Percentiles rank a stretch among this genome's conserved stretches.
phyloP scores from a whole-genome alignment of 495 filamentous ascomycete genomes.

The Neurospora discreta region DNA sequence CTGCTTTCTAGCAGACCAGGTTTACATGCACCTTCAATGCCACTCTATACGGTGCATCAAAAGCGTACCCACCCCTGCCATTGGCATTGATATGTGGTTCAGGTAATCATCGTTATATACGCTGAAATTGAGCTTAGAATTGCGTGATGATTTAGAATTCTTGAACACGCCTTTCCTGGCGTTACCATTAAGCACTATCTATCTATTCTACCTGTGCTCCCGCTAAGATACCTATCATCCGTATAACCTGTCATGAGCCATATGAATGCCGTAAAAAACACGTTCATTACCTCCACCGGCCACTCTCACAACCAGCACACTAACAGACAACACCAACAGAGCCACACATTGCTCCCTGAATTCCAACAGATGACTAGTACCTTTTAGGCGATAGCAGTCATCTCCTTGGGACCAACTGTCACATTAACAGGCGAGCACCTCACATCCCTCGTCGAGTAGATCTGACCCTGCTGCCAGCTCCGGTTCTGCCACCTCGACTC shows the following conservation, averaged over 20 bases:
- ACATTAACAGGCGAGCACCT: conserved; percentile 21
- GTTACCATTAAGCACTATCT: background rate
- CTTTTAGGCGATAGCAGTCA: conserved; percentile 29
- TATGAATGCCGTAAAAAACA: background rate
- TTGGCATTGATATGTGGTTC: too few species aligned
- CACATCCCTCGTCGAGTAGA: conserved; percentile 27
- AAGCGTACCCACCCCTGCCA: too few species aligned
- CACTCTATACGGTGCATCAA: too few species aligned
- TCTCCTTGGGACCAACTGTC: conserved; percentile 18
- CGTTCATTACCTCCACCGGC: background rate
- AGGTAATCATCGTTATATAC: too few species aligned
- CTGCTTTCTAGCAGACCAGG: too few species aligned
- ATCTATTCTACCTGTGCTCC: background rate
- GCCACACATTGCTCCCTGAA: background rate
- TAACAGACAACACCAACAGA: background rate
- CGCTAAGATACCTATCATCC: background rate
- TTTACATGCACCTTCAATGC: too few species aligned
- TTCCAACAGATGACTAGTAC: background rate
- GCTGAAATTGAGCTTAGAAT: too few species aligned
- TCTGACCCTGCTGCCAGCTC: conserved; percentile 30
- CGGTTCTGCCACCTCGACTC: conserved; percentile 26
- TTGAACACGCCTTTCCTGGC: background rate
- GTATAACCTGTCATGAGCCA: background rate
- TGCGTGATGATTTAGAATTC: background rate
- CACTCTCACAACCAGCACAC: background rate